phyloP scores from a whole-genome alignment of 2,329 filamentous ascomycete genomes.

The Penicillium sp. region DNA sequence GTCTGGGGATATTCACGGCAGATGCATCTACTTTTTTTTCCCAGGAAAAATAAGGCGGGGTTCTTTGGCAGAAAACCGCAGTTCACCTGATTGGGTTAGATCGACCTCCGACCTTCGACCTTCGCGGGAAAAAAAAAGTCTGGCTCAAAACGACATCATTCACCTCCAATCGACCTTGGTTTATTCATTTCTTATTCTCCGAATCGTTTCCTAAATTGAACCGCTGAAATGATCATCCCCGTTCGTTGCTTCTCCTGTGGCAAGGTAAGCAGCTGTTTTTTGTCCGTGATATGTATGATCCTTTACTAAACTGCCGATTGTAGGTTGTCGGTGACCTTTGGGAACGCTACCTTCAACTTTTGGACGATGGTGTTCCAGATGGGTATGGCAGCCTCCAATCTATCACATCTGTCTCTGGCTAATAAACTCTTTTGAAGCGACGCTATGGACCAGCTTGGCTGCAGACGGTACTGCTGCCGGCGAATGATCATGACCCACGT shows the following conservation, averaged over 20 bases:
- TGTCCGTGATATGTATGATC: background rate
- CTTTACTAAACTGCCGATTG: conserved; percentile 9
- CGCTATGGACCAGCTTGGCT: conserved; percentile 90
- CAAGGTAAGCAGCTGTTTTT: conserved; percentile 64
- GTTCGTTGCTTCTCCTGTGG: conserved; percentile 98
- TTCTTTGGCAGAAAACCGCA: conserved; percentile 14
- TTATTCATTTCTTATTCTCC: background rate
- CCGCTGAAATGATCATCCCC: conserved; percentile 81
- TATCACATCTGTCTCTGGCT: conserved; percentile 1
- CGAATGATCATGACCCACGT: conserved; percentile 99
- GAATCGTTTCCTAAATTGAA: background rate
- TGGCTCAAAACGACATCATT: conserved; percentile 7
- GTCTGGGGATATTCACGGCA: conserved; percentile 1
- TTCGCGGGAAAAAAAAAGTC: conserved; percentile 8
- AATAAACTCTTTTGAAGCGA: conserved; percentile 57
- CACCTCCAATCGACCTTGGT: conserved; percentile 5
- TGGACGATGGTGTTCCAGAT: conserved; percentile 72
- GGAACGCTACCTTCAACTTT: conserved; percentile 88
- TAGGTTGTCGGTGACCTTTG: conserved; percentile 96
- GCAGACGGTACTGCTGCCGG: conserved; percentile 96
- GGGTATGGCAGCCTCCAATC: conserved; percentile 52
- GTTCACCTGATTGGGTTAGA: conserved; percentile 7
- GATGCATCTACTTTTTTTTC: conserved; percentile 20
- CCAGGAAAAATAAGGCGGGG: conserved; percentile 15
- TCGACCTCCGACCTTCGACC: background rate